Base-by-base conservation (phyloP, 2,329 filamentous ascomycete species). In the Claviceps africana region DNA sequence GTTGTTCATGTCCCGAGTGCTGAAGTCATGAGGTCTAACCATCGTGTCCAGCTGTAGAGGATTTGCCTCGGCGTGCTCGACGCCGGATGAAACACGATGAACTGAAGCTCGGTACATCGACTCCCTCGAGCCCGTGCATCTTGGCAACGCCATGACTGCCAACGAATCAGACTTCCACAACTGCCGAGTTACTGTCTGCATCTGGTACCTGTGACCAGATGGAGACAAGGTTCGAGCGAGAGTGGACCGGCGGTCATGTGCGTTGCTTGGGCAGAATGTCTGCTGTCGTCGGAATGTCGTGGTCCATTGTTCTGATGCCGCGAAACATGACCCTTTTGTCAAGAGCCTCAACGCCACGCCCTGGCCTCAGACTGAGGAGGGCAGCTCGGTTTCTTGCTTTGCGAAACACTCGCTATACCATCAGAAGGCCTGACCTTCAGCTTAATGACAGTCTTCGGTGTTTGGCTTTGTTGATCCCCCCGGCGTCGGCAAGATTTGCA, bases 401-500 rank as follows among this genome's bases (percentile, higher is more conserved):
- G 44, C 22, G 49, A 50, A 40, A 35, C 44, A 43, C 49, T 50
- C 30, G 57, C 51, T 35, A 49, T 55, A 39, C 53, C 47, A 51
- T 60, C 37, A 7, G 48, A 52, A 17, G 47, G 48, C 19, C 43
- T 48, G 13, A 78, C 62, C 61, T 78, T 81, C 53, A 82, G 63
- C 60, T 77, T 79, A 61, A 81, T 77, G 10, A 70, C 65, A 19
- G 72, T 70, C 40, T 63, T 65, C 10, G 68, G 64, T n/a, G 66
- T 81, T 6, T n/a, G 47, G 82, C 73, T 61, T 84, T 85, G 40
- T 79, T 79, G 58, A 81, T 84, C 75, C 56, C 82, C 79, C 54
- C 81, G 83, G 17, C 77, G 81, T 59, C 79, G 81, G 71, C 93
- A 98, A 47, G 84, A 81, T 35, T 72, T 72, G 70, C 91, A 97